phyloP scores from a whole-genome alignment of 345 rosid genomes.

The Gynandropsis gynandra region DNA sequence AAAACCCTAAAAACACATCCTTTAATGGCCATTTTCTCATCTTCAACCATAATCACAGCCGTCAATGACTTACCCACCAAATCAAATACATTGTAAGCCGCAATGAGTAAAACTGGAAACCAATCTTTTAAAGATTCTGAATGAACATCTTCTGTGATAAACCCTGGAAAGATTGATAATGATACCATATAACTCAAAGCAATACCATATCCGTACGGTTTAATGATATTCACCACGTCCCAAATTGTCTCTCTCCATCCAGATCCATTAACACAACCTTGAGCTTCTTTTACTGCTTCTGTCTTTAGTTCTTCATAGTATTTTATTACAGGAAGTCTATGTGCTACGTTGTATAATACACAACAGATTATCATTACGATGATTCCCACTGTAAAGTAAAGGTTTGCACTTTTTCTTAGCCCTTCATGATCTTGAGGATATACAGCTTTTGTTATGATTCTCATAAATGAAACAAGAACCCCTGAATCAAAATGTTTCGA shows the following conservation, averaged over 20 bases:
- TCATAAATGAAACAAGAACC: conserved; percentile 76
- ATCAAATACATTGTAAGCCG: conserved; percentile 80
- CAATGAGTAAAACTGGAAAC: conserved; percentile 68
- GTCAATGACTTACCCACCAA: conserved; percentile 83
- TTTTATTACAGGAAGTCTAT: conserved; percentile 75
- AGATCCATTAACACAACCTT: conserved; percentile 43
- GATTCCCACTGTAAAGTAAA: conserved; percentile 66
- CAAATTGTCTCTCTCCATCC: conserved; percentile 58
- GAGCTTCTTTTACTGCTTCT: conserved; percentile 44
- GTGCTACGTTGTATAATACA: conserved; percentile 61
- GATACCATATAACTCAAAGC: conserved; percentile 62
- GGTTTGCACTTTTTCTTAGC: conserved; percentile 66
- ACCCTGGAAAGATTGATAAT: conserved; percentile 83
- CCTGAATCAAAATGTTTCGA: conserved; percentile 32
- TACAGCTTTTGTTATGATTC: conserved; percentile 75
- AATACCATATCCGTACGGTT: conserved; percentile 72
- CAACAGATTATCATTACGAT: conserved; percentile 67
- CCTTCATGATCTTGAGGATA: conserved; percentile 67
- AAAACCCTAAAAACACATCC: conserved; percentile 62
- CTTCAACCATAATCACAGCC: conserved; percentile 48
- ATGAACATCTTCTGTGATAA: conserved; percentile 82
- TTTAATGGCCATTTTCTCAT: conserved; percentile 60
- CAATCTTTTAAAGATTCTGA: conserved; percentile 74
- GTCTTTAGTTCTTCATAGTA: conserved; percentile 55
- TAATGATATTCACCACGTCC: conserved; percentile 50